Conservation (phyloP, 345 rosid genomes). For the Populus simonii region DNA sequence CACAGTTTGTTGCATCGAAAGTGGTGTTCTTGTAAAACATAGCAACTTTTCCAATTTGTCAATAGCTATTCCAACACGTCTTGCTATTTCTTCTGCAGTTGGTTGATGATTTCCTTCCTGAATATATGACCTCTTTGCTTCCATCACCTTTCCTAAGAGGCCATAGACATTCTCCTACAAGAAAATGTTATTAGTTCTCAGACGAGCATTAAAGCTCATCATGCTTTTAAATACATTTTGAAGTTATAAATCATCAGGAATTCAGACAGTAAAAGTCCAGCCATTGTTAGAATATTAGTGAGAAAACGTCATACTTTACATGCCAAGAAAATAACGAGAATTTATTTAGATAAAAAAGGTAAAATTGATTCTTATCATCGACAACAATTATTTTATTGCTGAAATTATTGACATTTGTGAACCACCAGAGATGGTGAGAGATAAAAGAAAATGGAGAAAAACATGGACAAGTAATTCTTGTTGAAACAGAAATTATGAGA, state of each 20-base stretch:
- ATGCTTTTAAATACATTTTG: neutral
- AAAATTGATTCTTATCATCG: neutral
- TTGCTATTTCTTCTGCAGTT: conserved; percentile 59
- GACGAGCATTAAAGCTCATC: neutral
- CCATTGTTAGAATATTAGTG: neutral
- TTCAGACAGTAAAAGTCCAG: neutral
- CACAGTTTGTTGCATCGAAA: conserved; percentile 68
- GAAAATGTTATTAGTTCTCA: neutral
- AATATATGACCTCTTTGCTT: conserved; percentile 54
- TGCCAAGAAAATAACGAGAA: neutral
- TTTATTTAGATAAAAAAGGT: neutral
- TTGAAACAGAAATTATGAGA: neutral
- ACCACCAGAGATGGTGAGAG: neutral
- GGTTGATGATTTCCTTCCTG: conserved; percentile 63
- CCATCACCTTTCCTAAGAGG: conserved; percentile 53
- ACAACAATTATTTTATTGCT: neutral
- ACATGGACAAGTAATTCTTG: neutral
- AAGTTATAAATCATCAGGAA: neutral
- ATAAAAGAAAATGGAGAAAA: neutral
- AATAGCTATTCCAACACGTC: conserved; percentile 62
- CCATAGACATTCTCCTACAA: conserved; percentile 59
- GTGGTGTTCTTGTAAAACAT: conserved; percentile 51
- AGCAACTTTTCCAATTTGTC: conserved; percentile 54
- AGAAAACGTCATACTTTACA: neutral
- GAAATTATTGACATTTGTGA: neutral